Conservation (phyloP, 2,329 filamentous ascomycete species). For the Trichophyton equinum region DNA sequence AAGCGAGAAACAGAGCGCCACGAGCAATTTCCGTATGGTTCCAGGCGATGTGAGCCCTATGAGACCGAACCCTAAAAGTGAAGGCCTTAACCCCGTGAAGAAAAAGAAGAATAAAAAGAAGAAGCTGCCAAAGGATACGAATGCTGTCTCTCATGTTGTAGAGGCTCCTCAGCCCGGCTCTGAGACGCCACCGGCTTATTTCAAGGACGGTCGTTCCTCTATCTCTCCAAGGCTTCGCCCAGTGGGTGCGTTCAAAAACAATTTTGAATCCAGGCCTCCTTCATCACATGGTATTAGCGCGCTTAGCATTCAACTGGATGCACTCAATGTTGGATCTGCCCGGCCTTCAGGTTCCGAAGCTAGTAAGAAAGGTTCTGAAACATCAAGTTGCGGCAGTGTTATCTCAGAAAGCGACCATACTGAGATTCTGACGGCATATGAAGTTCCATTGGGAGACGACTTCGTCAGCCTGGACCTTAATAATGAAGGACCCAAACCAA, state of each 20-base stretch:
- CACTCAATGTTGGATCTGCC: slow-evolving; percentile 54
- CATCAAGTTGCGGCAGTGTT: slow-evolving; percentile 45
- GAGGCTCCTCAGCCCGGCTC: background rate
- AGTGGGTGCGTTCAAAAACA: slow-evolving; percentile 15
- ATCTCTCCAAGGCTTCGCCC: slow-evolving; percentile 20
- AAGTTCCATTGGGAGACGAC: slow-evolving; percentile 71
- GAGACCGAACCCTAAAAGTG: background rate
- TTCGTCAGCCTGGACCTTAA: slow-evolving; percentile 55
- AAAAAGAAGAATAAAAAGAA: slow-evolving; percentile 32
- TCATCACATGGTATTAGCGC: slow-evolving; percentile 61
- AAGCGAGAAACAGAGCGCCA: background rate
- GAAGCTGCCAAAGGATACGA: slow-evolving; percentile 8
- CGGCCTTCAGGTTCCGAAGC: slow-evolving; percentile 45
- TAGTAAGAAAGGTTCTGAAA: slow-evolving; percentile 34
- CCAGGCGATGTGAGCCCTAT: slow-evolving; percentile 10
- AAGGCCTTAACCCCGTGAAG: slow-evolving; percentile 18
- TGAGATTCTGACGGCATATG: slow-evolving; percentile 66
- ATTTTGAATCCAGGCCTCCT: slow-evolving; percentile 37
- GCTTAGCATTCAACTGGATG: slow-evolving; percentile 69
- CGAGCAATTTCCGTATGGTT: slow-evolving; percentile 9
- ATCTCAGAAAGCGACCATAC: slow-evolving; percentile 54
- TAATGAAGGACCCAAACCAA: background rate
- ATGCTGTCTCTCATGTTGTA: slow-evolving; percentile 9
- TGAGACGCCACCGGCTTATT: background rate
- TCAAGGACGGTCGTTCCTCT: slow-evolving; percentile 9